phyloP scores from a whole-genome alignment of 441 rosid genomes.

The Monsonia emarginata region DNA sequence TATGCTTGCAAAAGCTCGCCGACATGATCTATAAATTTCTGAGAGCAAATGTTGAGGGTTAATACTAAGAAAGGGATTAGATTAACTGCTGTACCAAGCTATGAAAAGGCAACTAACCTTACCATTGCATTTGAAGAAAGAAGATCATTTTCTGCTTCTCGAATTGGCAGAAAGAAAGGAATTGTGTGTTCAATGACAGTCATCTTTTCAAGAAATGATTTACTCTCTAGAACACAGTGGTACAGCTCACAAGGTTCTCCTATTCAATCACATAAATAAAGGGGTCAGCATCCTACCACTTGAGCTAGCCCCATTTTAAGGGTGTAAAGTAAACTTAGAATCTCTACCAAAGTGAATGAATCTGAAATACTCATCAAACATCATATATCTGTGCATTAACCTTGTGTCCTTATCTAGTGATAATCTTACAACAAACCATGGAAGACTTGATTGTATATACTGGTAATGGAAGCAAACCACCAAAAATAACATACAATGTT shows the following conservation, averaged over 20 bases:
- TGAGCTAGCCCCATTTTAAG: too few species aligned
- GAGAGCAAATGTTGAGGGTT: constrained; percentile 23
- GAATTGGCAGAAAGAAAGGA: constrained; percentile 84
- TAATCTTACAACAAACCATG: too few species aligned
- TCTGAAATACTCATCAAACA: background rate
- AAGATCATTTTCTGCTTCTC: constrained; percentile 82
- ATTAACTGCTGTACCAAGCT: constrained; percentile 5
- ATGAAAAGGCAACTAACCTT: constrained; percentile 25
- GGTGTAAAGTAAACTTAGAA: too few species aligned
- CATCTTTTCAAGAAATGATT: constrained; percentile 92
- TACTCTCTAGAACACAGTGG: constrained; percentile 87
- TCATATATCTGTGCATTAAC: too few species aligned
- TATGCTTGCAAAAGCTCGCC: constrained; percentile 87
- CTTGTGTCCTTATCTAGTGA: too few species aligned
- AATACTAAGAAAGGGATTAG: constrained; percentile 13
- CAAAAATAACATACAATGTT: too few species aligned
- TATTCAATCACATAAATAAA: constrained; percentile 20
- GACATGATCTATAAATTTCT: constrained; percentile 80
- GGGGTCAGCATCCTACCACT: constrained; percentile 15
- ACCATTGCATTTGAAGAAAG: constrained; percentile 88
- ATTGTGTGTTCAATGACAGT: constrained; percentile 81
- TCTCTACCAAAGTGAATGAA: background rate
- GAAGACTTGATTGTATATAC: background rate
- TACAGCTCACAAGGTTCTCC: constrained; percentile 82
- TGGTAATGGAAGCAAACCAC: background rate